Base-by-base conservation (phyloP, 2,329 filamentous ascomycete species). In the Ophiostoma angusticollis region DNA sequence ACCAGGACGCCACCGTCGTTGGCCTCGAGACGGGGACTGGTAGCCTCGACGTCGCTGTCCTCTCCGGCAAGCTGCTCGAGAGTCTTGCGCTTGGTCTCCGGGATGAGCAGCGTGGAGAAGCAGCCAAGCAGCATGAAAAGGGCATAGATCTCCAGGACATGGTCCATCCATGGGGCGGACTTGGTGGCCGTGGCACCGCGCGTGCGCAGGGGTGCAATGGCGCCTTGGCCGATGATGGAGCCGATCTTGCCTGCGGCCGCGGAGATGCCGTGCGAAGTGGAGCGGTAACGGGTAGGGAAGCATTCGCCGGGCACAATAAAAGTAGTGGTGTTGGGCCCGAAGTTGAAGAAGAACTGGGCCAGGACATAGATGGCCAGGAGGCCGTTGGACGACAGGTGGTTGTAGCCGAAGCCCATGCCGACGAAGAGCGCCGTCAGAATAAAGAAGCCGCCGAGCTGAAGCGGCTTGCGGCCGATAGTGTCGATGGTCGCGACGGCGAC, bases 111-210 rank as follows among this genome's bases (percentile, higher is more conserved):
- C 1, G 78, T 78, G 9, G 78, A 81, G 54, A 80, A 67, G 59
- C 73, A 64, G 41, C 82, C 82, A 42, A 74, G 63, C 24, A 85
- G 67, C 81, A 85, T 86, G 67, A 87, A 85, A 21, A 83, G 65
- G 6, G 80, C 78, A 52, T 69, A 72, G 50, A 85, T 84, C 65
- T 84, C 65, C 53, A 86, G 73, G 29, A 85, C 80, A 56, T 85
- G 80, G 60, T 84, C 68, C 57, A 86, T 69, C 81, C 80, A 86
- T 2, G 79, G 80, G 37, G 49, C 51, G 13, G 55, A 47, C 45
- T 62, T 60, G 2, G 38, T 47, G 7, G 47, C 41, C 24, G 61
- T 60, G 13, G 60, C 64, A n/a, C 63, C 62, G 12, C 54, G 54
- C 9, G 63, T 66, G 35, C 68, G 61, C 13, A 76, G 64, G 11